A percentile compares a stretch with the other conserved stretches of the same genome.
phyloP scores from a whole-genome alignment of 305 asterid species.

The Solanum hybrid region DNA sequence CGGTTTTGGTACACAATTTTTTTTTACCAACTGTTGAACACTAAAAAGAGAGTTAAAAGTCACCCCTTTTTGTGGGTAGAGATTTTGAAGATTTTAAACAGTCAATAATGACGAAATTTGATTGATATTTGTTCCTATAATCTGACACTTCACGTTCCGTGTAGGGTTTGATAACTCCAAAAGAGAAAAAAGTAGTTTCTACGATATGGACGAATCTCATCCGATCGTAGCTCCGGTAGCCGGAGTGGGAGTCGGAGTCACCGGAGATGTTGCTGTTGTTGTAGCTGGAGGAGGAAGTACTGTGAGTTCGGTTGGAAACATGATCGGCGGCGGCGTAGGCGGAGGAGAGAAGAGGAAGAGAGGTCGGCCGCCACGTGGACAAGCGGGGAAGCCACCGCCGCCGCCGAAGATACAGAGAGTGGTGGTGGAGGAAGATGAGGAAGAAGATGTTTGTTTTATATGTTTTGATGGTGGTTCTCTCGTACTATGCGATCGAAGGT shows the following conservation, averaged over 20 bases:
- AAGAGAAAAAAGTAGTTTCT: background rate
- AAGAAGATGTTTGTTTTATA: slow-evolving; percentile 72
- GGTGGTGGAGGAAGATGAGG: slow-evolving; percentile 19
- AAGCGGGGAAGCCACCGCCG: background rate
- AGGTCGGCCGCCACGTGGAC: slow-evolving; percentile 22
- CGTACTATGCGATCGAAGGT: slow-evolving; percentile 78
- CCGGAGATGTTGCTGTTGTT: background rate
- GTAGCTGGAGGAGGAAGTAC: background rate
- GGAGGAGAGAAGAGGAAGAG: slow-evolving; percentile 16
- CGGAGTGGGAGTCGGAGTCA: background rate
- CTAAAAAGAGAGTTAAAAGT: background rate
- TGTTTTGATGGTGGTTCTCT: slow-evolving; percentile 83
- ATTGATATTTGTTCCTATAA: background rate
- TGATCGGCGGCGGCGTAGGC: background rate
- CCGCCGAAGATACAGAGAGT: slow-evolving; percentile 8
- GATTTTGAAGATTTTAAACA: background rate
- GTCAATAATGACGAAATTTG: slow-evolving; percentile 1
- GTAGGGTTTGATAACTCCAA: background rate
- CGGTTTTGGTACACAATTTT: background rate
- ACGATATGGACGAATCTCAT: slow-evolving; percentile 1
- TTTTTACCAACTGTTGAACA: background rate
- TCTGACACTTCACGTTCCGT: slow-evolving; percentile 4
- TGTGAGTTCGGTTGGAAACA: background rate
- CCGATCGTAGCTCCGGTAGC: slow-evolving; percentile 6
- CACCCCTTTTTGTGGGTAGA: background rate